Evolutionary conservation across 2,329 filamentous ascomycete species (phyloP).

Genomic region (Fusarium piperis): DNA sequence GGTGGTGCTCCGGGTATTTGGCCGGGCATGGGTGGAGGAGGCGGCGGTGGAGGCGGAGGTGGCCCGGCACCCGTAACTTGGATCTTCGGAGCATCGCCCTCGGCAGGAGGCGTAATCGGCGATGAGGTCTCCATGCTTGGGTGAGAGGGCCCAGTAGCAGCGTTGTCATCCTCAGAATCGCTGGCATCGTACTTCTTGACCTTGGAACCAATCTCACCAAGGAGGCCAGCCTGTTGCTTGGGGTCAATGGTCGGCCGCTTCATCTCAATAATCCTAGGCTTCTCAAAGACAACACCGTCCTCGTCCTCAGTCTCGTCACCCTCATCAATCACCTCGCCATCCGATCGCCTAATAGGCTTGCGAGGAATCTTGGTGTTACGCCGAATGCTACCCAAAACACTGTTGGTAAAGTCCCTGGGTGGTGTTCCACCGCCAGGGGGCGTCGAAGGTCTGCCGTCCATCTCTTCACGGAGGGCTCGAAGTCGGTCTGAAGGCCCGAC

Average conservation of each 20-base stretch:
- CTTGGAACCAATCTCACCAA: slow-evolving; percentile 77
- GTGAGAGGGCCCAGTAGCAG: slow-evolving; percentile 79
- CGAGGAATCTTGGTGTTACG: slow-evolving; percentile 67
- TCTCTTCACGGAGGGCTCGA: slow-evolving; percentile 90
- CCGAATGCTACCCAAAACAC: slow-evolving; percentile 77
- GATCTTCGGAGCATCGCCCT: slow-evolving; percentile 68
- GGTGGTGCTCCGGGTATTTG: slow-evolving; percentile 48
- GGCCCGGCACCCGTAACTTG: slow-evolving; percentile 61
- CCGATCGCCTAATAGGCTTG: slow-evolving; percentile 58
- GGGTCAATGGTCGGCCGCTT: slow-evolving; percentile 73
- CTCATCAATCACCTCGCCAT: slow-evolving; percentile 59
- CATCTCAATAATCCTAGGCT: slow-evolving; percentile 81
- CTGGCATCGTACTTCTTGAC: slow-evolving; percentile 78
- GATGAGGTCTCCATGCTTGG: slow-evolving; percentile 77
- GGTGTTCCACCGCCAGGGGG: slow-evolving; percentile 62
- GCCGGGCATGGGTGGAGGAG: slow-evolving; percentile 61
- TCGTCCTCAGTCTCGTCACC: slow-evolving; percentile 61
- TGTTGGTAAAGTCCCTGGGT: slow-evolving; percentile 73
- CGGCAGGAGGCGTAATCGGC: slow-evolving; percentile 72
- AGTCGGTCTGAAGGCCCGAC: slow-evolving; percentile 90
- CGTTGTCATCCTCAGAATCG: slow-evolving; percentile 75
- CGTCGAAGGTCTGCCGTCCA: slow-evolving; percentile 74
- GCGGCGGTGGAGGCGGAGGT: slow-evolving; percentile 55
- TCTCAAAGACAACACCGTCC: slow-evolving; percentile 72
- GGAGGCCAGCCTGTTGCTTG: slow-evolving; percentile 73